These are phyloP conservation scores for Raphanus hybrid DNA, from an alignment of 441 rosid species.

Conservation along the genomic window DNA sequence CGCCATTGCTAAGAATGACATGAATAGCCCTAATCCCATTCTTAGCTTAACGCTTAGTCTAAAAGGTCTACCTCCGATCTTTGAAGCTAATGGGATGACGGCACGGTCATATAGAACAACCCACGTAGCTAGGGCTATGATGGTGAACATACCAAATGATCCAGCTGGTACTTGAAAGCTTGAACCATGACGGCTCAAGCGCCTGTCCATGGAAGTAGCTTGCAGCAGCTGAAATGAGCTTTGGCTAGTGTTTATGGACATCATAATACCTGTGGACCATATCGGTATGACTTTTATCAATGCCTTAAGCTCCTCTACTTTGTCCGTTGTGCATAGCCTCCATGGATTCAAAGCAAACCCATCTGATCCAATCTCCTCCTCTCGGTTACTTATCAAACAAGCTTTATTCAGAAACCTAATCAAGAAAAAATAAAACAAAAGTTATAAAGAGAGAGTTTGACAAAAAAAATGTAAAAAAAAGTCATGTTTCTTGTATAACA, in stretches of 20 bases:
- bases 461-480: no score
- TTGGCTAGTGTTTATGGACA: constrained; percentile 68
- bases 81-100: constrained; percentile 68
- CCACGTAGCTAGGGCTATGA: constrained; percentile 61
- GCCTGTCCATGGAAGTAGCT: constrained; percentile 76
- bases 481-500: no score
- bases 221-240: constrained; percentile 65
- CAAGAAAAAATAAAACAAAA: not conserved
- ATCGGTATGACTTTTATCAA: constrained; percentile 69
- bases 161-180: constrained; percentile 77
- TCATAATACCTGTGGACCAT: constrained; percentile 79
- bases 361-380: constrained; percentile 56
- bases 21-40: constrained; percentile 73
- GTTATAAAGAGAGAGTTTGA: not conserved
- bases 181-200: constrained; percentile 38
- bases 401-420: constrained; percentile 82
- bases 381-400: constrained; percentile 63
- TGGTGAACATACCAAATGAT: constrained; percentile 61
- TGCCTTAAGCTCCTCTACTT: constrained; percentile 88
- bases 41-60: constrained; percentile 61
- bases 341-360: constrained; percentile 66
- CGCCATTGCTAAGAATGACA: constrained; percentile 65
- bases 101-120: constrained; percentile 68
- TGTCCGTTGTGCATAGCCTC: constrained; percentile 75
- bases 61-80: constrained; percentile 60